These are phyloP conservation scores for Zygosaccharomyces pseudobailii DNA, from an alignment of 1,139 yeast genomes.

Conservation along the genomic window DNA sequence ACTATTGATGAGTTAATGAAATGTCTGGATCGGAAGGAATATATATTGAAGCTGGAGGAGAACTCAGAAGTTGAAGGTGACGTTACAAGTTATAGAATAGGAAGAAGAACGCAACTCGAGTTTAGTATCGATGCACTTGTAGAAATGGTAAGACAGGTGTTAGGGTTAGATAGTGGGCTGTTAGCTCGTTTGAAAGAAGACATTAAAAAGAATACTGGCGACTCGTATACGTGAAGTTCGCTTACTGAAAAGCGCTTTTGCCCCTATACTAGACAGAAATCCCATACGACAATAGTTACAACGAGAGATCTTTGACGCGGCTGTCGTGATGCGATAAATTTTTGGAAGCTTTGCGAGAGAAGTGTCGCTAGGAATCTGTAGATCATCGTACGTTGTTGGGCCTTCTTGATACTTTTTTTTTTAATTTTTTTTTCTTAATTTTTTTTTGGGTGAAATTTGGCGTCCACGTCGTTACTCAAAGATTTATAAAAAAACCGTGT, in stretches of 20 bases:
- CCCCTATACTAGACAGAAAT: not conserved
- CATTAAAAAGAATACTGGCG: conserved; percentile 24
- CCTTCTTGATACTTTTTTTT: conserved; percentile 1
- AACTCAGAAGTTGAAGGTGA: conserved; percentile 23
- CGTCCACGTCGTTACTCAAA: not conserved
- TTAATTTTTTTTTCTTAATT: not conserved
- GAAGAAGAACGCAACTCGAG: conserved; percentile 28
- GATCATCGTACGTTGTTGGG: not conserved
- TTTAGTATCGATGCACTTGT: conserved; percentile 24
- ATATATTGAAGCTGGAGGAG: conserved; percentile 21
- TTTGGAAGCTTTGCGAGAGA: too few species aligned
- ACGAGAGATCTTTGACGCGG: too few species aligned
- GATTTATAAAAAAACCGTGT: not conserved
- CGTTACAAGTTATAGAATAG: conserved; percentile 23
- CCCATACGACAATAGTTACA: not conserved
- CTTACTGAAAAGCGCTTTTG: not conserved
- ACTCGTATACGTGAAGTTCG: conserved; percentile 17
- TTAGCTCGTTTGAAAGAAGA: conserved; percentile 15
- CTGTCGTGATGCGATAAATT: too few species aligned
- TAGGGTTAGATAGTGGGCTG: conserved; percentile 21
- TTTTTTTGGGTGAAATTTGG: conserved; percentile 2
- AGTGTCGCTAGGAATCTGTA: too few species aligned
- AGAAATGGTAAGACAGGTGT: conserved; percentile 18
- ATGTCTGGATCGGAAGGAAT: conserved; percentile 22
- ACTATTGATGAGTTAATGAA: conserved; percentile 24